phyloP scores from a whole-genome alignment of 2,329 filamentous ascomycete species.

The Aspergillus fumigatiaffinis region DNA sequence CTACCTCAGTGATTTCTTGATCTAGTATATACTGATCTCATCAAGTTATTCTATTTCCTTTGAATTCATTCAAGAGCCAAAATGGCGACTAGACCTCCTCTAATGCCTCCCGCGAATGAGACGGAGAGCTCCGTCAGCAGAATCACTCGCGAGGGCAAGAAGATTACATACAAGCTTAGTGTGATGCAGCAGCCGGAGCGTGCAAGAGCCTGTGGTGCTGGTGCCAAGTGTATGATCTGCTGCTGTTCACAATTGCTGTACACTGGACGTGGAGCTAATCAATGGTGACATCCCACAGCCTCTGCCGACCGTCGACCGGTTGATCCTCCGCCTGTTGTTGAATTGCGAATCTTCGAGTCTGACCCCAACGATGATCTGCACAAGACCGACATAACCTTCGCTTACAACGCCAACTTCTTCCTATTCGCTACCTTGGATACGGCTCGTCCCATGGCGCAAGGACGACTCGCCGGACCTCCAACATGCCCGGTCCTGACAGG shows the following conservation, averaged over 20 bases:
- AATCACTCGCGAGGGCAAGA: conserved; percentile 69
- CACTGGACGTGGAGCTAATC: conserved; percentile 5
- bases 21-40: neutral
- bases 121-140: conserved; percentile 51
- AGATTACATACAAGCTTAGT: conserved; percentile 73
- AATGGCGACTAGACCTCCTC: conserved; percentile 41
- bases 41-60: neutral
- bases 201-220: conserved; percentile 89
- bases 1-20: neutral
- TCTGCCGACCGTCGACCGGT: conserved; percentile 87
- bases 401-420: conserved; percentile 96
- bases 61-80: conserved; percentile 4
- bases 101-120: conserved; percentile 49
- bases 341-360: conserved; percentile 78
- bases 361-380: conserved; percentile 52
- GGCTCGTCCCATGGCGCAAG: conserved; percentile 76
- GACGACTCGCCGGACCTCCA: conserved; percentile 66
- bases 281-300: conserved; percentile 45
- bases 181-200: conserved; percentile 94
- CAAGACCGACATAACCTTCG: conserved; percentile 72
- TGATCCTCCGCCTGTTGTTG: conserved; percentile 90
- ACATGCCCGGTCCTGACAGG: conserved; percentile 82
- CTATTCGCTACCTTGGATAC: conserved; percentile 89
- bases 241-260: neutral
- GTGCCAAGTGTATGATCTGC: conserved; percentile 72